Percentiles rank a stretch among this genome's conserved stretches.
Evolutionary conservation across 2,329 filamentous ascomycete genomes (phyloP).

Genomic region (Venturia asperata): DNA sequence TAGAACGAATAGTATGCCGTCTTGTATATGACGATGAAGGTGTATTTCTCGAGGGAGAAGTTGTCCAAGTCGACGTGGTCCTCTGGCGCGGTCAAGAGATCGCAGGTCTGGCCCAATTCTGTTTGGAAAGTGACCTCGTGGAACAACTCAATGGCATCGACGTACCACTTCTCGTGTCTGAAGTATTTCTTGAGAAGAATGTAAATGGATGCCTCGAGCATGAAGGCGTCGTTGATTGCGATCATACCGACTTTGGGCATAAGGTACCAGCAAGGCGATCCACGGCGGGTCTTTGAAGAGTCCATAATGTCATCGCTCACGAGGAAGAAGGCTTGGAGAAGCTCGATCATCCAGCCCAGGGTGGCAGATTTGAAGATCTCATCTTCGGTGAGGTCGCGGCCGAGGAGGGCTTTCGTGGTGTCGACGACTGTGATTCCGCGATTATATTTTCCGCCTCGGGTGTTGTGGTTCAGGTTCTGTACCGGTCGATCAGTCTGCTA

Average conservation of each 20-base stretch:
- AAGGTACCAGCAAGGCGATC: constrained; percentile 94
- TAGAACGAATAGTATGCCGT: constrained; percentile 99
- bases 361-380: constrained; percentile 85
- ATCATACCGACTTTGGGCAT: constrained; percentile 85
- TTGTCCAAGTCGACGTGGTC: constrained; percentile 88
- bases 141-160: constrained; percentile 92
- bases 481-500: not conserved
- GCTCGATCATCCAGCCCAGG: constrained; percentile 95
- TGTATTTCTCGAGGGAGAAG: constrained; percentile 92
- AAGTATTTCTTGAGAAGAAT: constrained; percentile 89
- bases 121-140: constrained; percentile 92
- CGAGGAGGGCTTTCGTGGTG: constrained; percentile 72
- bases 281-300: constrained; percentile 84
- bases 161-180: constrained; percentile 74
- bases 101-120: constrained; percentile 89
- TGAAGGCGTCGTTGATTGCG: constrained; percentile 96
- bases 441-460: constrained; percentile 94
- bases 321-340: constrained; percentile 97
- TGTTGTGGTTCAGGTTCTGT: constrained; percentile 77
- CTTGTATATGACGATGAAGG: constrained; percentile 99
- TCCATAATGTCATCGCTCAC: constrained; percentile 99
- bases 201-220: constrained; percentile 90
- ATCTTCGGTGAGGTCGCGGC: constrained; percentile 62
- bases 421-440: constrained; percentile 97
- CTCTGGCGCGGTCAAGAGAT: constrained; percentile 92